Conservation (phyloP, 2,329 filamentous ascomycete genomes). For the Colletotrichum godetiae region DNA sequence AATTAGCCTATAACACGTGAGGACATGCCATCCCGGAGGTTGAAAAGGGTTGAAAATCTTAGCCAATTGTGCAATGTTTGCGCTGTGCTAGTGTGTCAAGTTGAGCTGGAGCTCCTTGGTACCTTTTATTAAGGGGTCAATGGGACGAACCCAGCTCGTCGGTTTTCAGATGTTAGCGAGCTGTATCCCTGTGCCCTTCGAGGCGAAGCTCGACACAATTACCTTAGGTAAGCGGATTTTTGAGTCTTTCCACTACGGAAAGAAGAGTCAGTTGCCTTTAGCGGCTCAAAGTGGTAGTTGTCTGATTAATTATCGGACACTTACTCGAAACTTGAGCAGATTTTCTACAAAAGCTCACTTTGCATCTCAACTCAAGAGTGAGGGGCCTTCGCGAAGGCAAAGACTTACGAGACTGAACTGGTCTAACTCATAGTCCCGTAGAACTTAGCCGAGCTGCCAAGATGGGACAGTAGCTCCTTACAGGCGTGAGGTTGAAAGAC, state of each 20-base stretch:
- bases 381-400: neutral
- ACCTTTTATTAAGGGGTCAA: slow-evolving; percentile 24
- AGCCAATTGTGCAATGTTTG: neutral
- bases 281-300: neutral
- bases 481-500: too few relatives aligned
- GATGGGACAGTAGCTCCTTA: too few relatives aligned
- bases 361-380: neutral
- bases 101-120: slow-evolving; percentile 6
- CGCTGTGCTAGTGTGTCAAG: slow-evolving; percentile 15
- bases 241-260: neutral
- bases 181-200: slow-evolving; percentile 6
- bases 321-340: neutral
- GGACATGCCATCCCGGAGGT: slow-evolving; percentile 6
- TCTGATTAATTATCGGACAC: neutral
- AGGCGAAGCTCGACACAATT: neutral
- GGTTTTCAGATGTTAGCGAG: neutral
- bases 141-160: slow-evolving; percentile 9
- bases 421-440: too few relatives aligned
- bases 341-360: neutral
- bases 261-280: neutral
- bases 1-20: slow-evolving; percentile 4
- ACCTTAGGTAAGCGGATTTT: neutral
- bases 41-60: neutral
- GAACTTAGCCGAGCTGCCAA: too few relatives aligned
- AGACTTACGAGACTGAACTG: neutral